Conservation (phyloP, 768 basidiomycete species). For the Pholiota molesta region DNA sequence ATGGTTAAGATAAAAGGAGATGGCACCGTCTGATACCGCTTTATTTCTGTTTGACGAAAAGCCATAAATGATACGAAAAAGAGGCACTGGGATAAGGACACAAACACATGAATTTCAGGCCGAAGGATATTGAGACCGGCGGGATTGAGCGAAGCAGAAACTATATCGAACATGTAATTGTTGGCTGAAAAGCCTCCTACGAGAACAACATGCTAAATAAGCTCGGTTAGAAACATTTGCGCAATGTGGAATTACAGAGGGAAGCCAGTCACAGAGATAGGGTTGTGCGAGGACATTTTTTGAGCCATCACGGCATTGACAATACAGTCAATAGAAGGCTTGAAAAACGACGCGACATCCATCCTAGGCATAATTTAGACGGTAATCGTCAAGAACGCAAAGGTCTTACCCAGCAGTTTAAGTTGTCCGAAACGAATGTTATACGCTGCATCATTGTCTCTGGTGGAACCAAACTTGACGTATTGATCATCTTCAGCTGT, state of each 20-base stretch:
- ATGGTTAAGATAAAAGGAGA: constrained; percentile 27
- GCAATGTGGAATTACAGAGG: not conserved
- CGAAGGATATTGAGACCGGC: constrained; percentile 44
- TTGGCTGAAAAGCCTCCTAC: constrained; percentile 65
- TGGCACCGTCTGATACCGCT: constrained; percentile 24
- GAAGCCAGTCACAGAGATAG: constrained; percentile 32
- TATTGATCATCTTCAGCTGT: constrained; percentile 38
- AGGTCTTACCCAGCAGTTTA: constrained; percentile 35
- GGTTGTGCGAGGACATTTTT: constrained; percentile 26
- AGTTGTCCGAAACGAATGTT: constrained; percentile 50
- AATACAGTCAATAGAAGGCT: constrained; percentile 40
- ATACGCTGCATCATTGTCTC: constrained; percentile 37
- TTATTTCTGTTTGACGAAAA: constrained; percentile 19
- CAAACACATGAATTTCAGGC: constrained; percentile 59
- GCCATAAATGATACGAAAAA: too few relatives aligned
- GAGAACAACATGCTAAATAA: constrained; percentile 43
- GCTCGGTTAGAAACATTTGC: not conserved
- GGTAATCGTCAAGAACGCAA: too few relatives aligned
- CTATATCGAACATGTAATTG: constrained; percentile 51
- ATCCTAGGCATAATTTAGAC: constrained; percentile 20
- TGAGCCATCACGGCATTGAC: constrained; percentile 33
- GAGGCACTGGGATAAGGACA: not conserved
- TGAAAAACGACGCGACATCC: constrained; percentile 40
- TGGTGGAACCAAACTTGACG: constrained; percentile 45
- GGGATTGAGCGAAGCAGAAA: constrained; percentile 40